Evolutionary conservation across 305 asterid species (phyloP), one percentile per base, ranked within the genome.

Genomic region (Fraxinus floribunda): DNA sequence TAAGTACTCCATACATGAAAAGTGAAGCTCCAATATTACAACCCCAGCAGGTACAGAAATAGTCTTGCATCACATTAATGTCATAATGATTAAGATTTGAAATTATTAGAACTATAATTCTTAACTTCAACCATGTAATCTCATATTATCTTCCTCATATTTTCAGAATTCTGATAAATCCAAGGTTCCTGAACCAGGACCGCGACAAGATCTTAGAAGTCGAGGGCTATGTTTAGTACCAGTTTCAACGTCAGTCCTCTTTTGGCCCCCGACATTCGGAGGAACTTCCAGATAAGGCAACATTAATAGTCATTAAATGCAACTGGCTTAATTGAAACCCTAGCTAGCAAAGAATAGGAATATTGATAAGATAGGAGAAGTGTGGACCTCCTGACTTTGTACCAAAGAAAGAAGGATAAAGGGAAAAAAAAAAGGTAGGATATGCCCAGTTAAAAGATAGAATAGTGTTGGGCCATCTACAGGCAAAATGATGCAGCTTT

Each of bases 211-310:
- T 85, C 98, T 95, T 8, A 85, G 94, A 81, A 93, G 93, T 82
- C 91, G 97, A 86, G 99, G 99, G 74, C 85, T 95, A 77, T 95
- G 99, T 82, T 80, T 95, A 52, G 97, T 94, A 68, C 99, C 99
- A 3, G 89, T 95, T 30, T 92, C 99, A 83, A 88, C 98, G 0
- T 84, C 94, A 6, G 94, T 88, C 38, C 98, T 94, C 85, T 94
- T 91, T 81, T 95, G 99, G 98, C 93, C 93, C 10, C 97, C 98
- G 29, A 92, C 97, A 46, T 92, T 92, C 77, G 99, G 99, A 34
- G 97, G 95, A 70, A 89, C 97, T 5, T 91, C 88, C 89, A 89
- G 97, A 90, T 94, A 52, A 52, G 62, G 62, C 62, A 52, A 52
- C 62, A 16, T 52, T 52, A 52, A 1, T 15, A 9, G 57, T 9